These are phyloP conservation scores for Bathelium albidoporum DNA, from an alignment of 495 filamentous ascomycete genomes.

Conservation along the genomic window DNA sequence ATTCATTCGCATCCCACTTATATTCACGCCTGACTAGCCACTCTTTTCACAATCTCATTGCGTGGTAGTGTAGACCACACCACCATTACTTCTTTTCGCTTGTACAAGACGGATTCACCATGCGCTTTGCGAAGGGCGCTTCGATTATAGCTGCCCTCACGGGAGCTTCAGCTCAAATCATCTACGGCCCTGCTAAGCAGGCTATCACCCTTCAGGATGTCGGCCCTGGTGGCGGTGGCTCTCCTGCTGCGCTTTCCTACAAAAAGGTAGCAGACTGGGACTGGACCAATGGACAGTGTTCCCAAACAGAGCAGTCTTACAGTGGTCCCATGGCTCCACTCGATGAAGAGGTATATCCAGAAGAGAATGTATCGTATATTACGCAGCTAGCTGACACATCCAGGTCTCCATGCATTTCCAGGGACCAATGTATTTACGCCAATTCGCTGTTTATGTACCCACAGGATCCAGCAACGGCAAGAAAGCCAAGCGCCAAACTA, in stretches of 20 bases:
- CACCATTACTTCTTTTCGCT: not conserved
- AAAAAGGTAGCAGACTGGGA: conserved; percentile 50
- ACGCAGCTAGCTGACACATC: not conserved
- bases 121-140: not conserved
- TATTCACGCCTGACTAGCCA: not conserved
- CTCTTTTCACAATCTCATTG: not conserved
- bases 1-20: not conserved
- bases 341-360: conserved; percentile 49
- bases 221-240: not conserved
- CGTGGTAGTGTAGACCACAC: not conserved
- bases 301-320: conserved; percentile 37
- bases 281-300: conserved; percentile 42
- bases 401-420: conserved; percentile 62
- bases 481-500: conserved; percentile 21
- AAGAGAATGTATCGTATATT: not conserved
- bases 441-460: conserved; percentile 54
- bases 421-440: conserved; percentile 51
- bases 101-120: not conserved
- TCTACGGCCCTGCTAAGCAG: not conserved
- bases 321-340: conserved; percentile 52
- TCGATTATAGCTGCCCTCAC: not conserved
- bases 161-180: not conserved
- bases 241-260: conserved; percentile 31
- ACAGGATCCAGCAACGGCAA: conserved; percentile 19
- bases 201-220: not conserved